These are phyloP conservation scores for Chrysopogon serrulatus DNA, from an alignment of 176 grass and related monocot species.

Conservation along the genomic window DNA sequence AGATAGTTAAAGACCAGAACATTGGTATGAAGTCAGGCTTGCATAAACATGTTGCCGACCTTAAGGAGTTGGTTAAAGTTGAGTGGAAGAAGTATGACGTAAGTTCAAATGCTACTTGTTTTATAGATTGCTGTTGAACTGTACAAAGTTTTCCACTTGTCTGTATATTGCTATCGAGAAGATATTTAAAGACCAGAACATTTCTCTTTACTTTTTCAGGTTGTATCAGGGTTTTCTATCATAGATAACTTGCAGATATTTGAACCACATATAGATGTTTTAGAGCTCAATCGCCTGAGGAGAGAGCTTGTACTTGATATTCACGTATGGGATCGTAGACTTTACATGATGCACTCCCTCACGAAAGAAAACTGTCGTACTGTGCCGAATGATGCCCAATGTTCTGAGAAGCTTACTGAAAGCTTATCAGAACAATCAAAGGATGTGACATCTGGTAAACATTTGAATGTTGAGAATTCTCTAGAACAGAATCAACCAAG, in stretches of 20 bases:
- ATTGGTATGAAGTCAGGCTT: slow-evolving; percentile 59
- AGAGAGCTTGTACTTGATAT: slow-evolving; percentile 63
- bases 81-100: slow-evolving; percentile 79
- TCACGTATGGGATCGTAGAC: slow-evolving; percentile 63
- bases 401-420: slow-evolving; percentile 35
- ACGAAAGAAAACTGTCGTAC: slow-evolving; percentile 50
- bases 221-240: slow-evolving; percentile 32
- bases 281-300: slow-evolving; percentile 74
- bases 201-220: slow-evolving; percentile 31
- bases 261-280: slow-evolving; percentile 63
- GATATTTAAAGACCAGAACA: neutral
- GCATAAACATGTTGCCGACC: slow-evolving; percentile 45
- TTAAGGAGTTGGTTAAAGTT: slow-evolving; percentile 67
- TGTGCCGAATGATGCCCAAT: slow-evolving; percentile 25
- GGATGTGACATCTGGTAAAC: slow-evolving; percentile 9
- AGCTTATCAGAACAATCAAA: slow-evolving; percentile 27
- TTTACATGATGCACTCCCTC: slow-evolving; percentile 67
- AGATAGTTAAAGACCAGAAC: slow-evolving; percentile 45
- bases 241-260: slow-evolving; percentile 34
- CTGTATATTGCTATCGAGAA: neutral
- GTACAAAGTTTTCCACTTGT: neutral
- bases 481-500: slow-evolving; percentile 23
- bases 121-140: slow-evolving; percentile 9
- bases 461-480: slow-evolving; percentile 20
- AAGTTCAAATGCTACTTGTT: slow-evolving; percentile 39